These are phyloP conservation scores for Candida krabiensis DNA, from an alignment of 805 yeast genomes.

Conservation along the genomic window DNA sequence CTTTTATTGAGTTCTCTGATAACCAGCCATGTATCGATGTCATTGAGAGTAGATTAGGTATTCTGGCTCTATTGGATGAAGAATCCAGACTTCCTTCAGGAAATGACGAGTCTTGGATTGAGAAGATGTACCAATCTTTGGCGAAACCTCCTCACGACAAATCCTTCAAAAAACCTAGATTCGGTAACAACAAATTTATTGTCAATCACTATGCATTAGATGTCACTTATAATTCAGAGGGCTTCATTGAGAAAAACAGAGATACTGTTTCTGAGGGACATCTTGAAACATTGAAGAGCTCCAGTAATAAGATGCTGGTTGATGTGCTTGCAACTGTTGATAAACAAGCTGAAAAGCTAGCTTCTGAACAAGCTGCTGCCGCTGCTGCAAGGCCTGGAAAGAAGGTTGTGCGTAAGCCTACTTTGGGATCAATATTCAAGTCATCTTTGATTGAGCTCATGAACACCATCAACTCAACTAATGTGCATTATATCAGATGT, in stretches of 20 bases:
- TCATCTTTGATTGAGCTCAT: conserved; percentile 88
- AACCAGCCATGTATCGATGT: conserved; percentile 95
- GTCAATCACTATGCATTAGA: conserved; percentile 94
- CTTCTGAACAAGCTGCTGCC: conserved; percentile 37
- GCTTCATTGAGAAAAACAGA: conserved; percentile 94
- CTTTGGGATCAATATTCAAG: conserved; percentile 93
- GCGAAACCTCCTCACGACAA: conserved; percentile 73
- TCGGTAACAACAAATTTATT: conserved; percentile 87
- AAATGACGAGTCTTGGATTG: conserved; percentile 87
- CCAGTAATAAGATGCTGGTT: conserved; percentile 65
- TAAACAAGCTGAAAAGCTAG: conserved; percentile 46
- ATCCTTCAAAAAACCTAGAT: conserved; percentile 89
- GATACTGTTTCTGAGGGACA: conserved; percentile 98
- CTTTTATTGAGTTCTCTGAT: conserved; percentile 92
- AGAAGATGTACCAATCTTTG: conserved; percentile 82
- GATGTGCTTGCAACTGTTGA: conserved; percentile 68
- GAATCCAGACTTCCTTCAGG: conserved; percentile 95
- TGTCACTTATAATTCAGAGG: conserved; percentile 88
- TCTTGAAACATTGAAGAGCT: conserved; percentile 72
- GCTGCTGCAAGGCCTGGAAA: conserved; percentile 37
- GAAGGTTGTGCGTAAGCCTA: conserved; percentile 67
- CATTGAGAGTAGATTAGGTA: conserved; percentile 87
- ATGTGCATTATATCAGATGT: conserved; percentile 95
- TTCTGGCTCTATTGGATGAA: conserved; percentile 86
- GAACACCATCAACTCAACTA: conserved; percentile 90